Conservation (phyloP, 805 yeast genomes). For the Zygosaccharomyces pseudorouxii region DNA sequence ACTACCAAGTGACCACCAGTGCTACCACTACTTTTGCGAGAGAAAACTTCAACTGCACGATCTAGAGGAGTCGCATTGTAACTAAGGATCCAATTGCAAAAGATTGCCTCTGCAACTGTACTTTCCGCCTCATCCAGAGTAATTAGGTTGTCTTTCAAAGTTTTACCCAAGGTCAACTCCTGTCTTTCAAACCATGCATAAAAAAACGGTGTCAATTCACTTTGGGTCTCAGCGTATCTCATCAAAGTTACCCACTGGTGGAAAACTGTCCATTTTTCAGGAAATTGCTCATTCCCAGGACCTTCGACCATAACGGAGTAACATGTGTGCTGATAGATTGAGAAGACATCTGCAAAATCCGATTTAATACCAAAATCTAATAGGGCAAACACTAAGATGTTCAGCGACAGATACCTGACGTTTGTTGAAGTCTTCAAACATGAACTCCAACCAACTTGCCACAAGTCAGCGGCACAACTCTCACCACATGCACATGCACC, state of each 20-base stretch:
- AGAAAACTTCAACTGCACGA: not conserved
- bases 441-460: slow-evolving; percentile 1
- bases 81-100: slow-evolving; percentile 14
- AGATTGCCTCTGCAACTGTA: slow-evolving; percentile 12
- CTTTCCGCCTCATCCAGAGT: not conserved
- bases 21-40: not conserved
- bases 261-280: slow-evolving; percentile 15
- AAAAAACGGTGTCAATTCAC: slow-evolving; percentile 7
- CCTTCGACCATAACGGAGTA: slow-evolving; percentile 6
- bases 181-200: slow-evolving; percentile 9
- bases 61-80: not conserved
- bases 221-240: slow-evolving; percentile 9
- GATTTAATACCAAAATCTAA: slow-evolving; percentile 3
- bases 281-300: not conserved
- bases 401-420: slow-evolving; percentile 1
- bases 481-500: slow-evolving; percentile 1
- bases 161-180: not conserved
- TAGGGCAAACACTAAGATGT: slow-evolving; percentile 2
- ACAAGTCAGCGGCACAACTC: not conserved
- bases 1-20: not conserved
- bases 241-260: slow-evolving; percentile 15
- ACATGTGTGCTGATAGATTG: slow-evolving; percentile 14
- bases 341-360: slow-evolving; percentile 9
- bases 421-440: slow-evolving; percentile 1
- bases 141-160: not conserved